Percentiles rank a stretch among this genome's conserved stretches.
phyloP scores from a whole-genome alignment of 495 filamentous ascomycete species.

The Apodospora peruviana region DNA sequence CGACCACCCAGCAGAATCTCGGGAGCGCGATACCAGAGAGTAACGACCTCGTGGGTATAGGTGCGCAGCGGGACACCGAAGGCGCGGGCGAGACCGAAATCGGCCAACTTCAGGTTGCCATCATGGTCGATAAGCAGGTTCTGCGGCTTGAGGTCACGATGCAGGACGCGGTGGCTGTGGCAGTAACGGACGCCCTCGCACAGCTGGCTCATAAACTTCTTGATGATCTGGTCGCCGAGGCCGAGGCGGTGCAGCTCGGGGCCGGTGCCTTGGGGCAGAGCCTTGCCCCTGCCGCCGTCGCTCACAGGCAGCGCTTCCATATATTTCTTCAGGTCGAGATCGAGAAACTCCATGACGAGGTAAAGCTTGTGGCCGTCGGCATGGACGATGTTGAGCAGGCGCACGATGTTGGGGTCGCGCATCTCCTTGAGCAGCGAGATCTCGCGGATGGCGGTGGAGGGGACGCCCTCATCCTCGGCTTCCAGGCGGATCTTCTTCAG shows the following conservation, averaged over 20 bases:
- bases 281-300: constrained; percentile 84
- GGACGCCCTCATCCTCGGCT: constrained; percentile 94
- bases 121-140: constrained; percentile 93
- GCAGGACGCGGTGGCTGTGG: constrained; percentile 89
- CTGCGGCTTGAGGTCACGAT: constrained; percentile 96
- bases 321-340: constrained; percentile 94
- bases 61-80: constrained; percentile 95
- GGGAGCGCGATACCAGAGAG: constrained; percentile 96
- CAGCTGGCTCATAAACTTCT: constrained; percentile 96
- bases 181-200: constrained; percentile 90
- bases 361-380: constrained; percentile 96
- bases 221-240: constrained; percentile 84
- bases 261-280: constrained; percentile 73
- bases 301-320: constrained; percentile 94
- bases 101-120: constrained; percentile 93
- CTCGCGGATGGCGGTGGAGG: constrained; percentile 92
- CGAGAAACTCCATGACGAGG: constrained; percentile 90
- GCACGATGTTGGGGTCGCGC: constrained; percentile 82
- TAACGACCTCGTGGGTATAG: constrained; percentile 98
- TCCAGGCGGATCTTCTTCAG: constrained; percentile 98
- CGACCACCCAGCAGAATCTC: constrained; percentile 96
- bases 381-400: constrained; percentile 89
- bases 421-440: constrained; percentile 96
- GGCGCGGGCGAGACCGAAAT: constrained; percentile 93
- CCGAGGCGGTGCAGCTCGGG: constrained; percentile 65